These are phyloP conservation scores for Solanum commersonii DNA, from an alignment of 257 asterid genomes.

Conservation along the genomic window DNA sequence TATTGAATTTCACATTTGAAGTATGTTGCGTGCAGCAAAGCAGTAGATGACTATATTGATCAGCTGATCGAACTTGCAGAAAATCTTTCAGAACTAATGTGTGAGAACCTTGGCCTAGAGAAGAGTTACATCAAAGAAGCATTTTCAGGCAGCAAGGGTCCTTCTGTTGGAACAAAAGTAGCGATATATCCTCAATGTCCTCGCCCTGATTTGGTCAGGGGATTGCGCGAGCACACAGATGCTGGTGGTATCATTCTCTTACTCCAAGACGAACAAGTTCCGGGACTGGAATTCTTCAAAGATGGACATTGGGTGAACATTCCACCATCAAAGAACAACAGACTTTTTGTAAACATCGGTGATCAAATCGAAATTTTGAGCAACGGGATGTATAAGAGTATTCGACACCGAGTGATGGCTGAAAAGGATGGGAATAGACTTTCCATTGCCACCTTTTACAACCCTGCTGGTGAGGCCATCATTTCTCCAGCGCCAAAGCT, in stretches of 20 bases:
- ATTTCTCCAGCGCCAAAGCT: constrained; percentile 70
- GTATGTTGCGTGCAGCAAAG: constrained; percentile 29
- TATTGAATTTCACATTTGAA: not conserved
- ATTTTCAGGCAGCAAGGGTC: constrained; percentile 56
- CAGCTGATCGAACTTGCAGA: constrained; percentile 60
- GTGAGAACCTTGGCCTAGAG: constrained; percentile 64
- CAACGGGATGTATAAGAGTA: constrained; percentile 73
- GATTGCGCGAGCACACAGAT: constrained; percentile 87
- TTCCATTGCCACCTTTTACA: constrained; percentile 85
- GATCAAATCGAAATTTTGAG: constrained; percentile 74
- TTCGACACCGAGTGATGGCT: constrained; percentile 66
- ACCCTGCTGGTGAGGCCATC: constrained; percentile 67
- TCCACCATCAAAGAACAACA: constrained; percentile 72
- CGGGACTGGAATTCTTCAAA: constrained; percentile 74
- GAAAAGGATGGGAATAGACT: constrained; percentile 62
- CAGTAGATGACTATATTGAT: constrained; percentile 58
- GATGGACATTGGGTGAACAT: constrained; percentile 80
- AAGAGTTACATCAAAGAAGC: constrained; percentile 49
- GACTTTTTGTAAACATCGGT: constrained; percentile 64
- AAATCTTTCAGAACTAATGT: constrained; percentile 57
- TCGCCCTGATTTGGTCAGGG: constrained; percentile 54
- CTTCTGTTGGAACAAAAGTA: constrained; percentile 70
- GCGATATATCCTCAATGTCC: constrained; percentile 77
- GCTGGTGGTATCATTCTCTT: constrained; percentile 86
- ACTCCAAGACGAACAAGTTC: constrained; percentile 84